Base-by-base conservation (phyloP, 192 early-diverging fungal genomes). In the Dissophora ornata region DNA sequence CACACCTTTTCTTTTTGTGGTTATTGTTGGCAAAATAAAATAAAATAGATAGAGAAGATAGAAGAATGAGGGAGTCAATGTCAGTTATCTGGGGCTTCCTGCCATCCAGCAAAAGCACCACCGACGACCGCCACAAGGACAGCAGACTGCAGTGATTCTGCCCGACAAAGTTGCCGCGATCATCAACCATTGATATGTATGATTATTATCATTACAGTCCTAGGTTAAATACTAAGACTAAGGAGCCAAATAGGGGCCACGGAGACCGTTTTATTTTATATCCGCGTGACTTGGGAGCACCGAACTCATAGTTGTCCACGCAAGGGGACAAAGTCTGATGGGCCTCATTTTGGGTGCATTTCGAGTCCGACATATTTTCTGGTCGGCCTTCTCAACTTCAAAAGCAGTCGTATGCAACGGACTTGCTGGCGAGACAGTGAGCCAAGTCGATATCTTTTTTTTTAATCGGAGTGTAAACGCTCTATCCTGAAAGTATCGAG, bases 171-270 rank as follows among this genome's bases (percentile, higher is more conserved):
- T 51, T 51, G 65, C 65, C 73, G 64, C 40, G 63, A 66, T 66
- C 73, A 77, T 77, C 73, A 77, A 77, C 73, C 73, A 67, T 67
- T 77, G 73, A 77, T 77, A 77, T 77, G 73, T 77, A 77, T 77
- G 73, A 77, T 77, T 77, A 77, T 57, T 77, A 77, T 77, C 73
- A 77, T 77, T 77, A 77, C 73, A 77, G 73, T 77, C 73, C 53
- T 67, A 67, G 73, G 64, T 67, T 77, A 77, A 73, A 77, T 77
- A 77, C 73, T 77, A 77, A 77, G 73, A 77, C 73, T 59, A 67
- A 77, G 29, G 64, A 54, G 42, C 49, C 62, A 67, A 67, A 32
- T 13, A 12, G 25, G 41, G 73, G 73, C 58, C 73, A 67, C 57
- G 73, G 73, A 45, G 51, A 13, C 11, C 15, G 45, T 5, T 48